Base-by-base conservation (phyloP, 495 filamentous ascomycete species). In the Echria macrotheca region DNA sequence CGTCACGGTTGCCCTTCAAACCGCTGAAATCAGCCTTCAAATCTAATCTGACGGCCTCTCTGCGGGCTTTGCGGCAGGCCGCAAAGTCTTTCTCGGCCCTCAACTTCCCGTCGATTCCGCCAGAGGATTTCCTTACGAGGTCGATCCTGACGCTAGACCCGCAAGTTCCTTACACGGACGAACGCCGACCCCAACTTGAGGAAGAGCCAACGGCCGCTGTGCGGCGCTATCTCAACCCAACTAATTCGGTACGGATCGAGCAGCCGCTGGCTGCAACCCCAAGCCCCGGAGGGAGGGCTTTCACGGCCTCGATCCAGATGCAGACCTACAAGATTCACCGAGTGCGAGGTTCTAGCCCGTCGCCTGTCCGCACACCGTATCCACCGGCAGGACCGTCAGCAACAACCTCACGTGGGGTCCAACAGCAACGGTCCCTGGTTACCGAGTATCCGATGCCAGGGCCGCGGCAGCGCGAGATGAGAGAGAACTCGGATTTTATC, bases 401-500 rank as follows among this genome's bases (percentile, higher is more conserved):
- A n/a, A n/a, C n/a, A n/a, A 63, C 67, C 37, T 61, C 74, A 14
- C 69, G 66, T 40, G 45, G 53, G 15, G 58, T 47, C 60, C 48
- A 55, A 29, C 35, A 25, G 21, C 64, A 40, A 50, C 65, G 38
- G 55, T 55, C 40, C 36, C 50, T 17, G 45, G 66, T 36, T 54
- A 49, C 38, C 47, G 65, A 53, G 57, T 69, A 57, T 52, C 65
- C 62, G 33, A 62, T 73, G 31, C 70, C 68, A 4, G 71, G 71
- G 0, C 68, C 85, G 9, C 83, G 89, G 11, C 91, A 91, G 62
- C 82, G 93, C 11, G 93, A 96, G 63, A 81, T 88, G 54, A 80
- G 93, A 29, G 93, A 98, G 64, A 98, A 98, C 61, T 80, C 85
- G 19, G 85, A 96, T 55, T 98, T 97, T 69, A 82, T 98, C 42